Conservation (phyloP, 306 rosid genomes). For the Leucaena leucocephala region DNA sequence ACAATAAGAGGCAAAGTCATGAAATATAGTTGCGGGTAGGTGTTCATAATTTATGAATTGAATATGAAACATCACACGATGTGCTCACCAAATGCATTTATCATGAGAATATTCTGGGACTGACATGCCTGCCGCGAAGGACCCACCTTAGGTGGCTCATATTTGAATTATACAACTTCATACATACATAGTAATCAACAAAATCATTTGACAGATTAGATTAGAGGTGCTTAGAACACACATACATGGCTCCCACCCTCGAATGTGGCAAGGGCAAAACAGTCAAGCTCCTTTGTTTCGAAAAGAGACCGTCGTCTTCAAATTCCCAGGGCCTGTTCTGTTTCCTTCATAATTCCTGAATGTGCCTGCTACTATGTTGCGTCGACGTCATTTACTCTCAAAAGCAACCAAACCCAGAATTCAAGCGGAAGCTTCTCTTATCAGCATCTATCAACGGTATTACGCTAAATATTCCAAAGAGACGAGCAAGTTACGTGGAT, state of each 20-base stretch:
- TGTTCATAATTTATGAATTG: background rate
- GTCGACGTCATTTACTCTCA: background rate
- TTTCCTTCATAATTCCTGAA: background rate
- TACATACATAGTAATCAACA: no score
- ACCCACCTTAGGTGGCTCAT: background rate
- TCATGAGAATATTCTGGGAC: conserved; percentile 14
- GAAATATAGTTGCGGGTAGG: background rate
- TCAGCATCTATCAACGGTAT: no score
- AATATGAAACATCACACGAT: background rate
- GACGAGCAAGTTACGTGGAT: background rate
- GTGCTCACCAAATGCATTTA: conserved; percentile 15
- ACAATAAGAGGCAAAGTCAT: background rate
- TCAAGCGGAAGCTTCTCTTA: background rate
- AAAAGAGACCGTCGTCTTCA: no score
- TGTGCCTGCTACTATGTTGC: background rate
- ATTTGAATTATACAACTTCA: no score
- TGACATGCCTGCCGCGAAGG: background rate
- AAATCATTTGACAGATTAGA: background rate
- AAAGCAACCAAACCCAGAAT: background rate
- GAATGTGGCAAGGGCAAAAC: background rate
- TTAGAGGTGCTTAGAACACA: background rate
- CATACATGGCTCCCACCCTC: background rate
- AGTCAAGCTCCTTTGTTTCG: background rate
- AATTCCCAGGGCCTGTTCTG: no score
- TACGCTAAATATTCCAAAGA: background rate